These are phyloP conservation scores for Dipteronia dyeriana DNA, from an alignment of 345 rosid genomes.

Conservation along the genomic window DNA sequence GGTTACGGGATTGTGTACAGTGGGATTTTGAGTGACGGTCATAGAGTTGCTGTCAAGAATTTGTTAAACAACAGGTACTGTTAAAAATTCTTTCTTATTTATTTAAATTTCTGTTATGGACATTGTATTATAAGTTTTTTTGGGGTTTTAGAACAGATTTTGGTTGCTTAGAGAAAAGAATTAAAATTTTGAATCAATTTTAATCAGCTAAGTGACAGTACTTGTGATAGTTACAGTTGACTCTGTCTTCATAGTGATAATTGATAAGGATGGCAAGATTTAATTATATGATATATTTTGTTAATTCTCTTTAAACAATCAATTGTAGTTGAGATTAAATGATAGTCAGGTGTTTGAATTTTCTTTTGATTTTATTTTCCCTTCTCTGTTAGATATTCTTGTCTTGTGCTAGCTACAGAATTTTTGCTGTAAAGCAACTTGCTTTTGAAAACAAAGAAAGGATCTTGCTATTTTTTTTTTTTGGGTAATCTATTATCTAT, in stretches of 20 bases:
- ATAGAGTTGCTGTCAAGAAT: slow-evolving; percentile 86
- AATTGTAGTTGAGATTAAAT: not conserved
- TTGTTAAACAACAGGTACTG: slow-evolving; percentile 81
- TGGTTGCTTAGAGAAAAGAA: not conserved
- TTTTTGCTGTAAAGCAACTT: slow-evolving; percentile 26
- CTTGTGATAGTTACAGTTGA: not conserved
- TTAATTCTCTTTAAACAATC: not conserved
- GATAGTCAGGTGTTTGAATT: not conserved
- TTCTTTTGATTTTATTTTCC: not conserved
- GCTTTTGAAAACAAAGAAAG: slow-evolving; percentile 14
- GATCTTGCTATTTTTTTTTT: not conserved
- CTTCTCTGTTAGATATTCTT: slow-evolving; percentile 20
- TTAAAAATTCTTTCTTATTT: not conserved
- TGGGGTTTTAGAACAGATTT: not conserved
- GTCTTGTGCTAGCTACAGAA: slow-evolving; percentile 25
- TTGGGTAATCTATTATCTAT: not conserved
- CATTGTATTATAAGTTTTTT: too few relatives aligned
- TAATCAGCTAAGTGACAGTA: not conserved
- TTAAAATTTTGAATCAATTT: too few relatives aligned
- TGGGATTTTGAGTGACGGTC: slow-evolving; percentile 77
- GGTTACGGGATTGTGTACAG: slow-evolving; percentile 93
- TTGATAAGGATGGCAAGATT: not conserved
- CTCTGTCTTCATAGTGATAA: not conserved
- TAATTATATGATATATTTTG: slow-evolving; percentile 6
- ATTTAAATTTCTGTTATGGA: not conserved